Conservation (phyloP, 768 basidiomycete species). For the Lactifluus hygrophoroides region DNA sequence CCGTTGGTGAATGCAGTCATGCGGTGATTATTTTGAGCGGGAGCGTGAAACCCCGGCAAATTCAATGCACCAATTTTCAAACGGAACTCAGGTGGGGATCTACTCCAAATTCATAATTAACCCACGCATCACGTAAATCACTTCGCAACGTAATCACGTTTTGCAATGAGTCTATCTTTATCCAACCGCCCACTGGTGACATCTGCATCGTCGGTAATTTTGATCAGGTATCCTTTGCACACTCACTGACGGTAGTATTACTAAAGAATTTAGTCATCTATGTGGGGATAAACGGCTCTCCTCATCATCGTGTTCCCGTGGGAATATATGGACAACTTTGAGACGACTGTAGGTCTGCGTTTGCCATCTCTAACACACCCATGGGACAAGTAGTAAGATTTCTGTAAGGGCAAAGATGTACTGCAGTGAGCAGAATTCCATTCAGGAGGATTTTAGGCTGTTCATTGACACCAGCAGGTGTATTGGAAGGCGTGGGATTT, state of each 20-base stretch:
- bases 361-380: neutral
- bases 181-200: neutral
- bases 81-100: neutral
- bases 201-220: neutral
- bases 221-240: neutral
- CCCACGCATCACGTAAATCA: neutral
- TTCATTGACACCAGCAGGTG: neutral
- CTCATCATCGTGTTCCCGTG: neutral
- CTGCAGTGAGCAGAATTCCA: neutral
- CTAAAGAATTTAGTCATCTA: neutral
- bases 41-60: too few species aligned
- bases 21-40: too few species aligned
- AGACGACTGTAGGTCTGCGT: neutral
- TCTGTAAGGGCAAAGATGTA: neutral
- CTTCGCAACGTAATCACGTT: neutral
- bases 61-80: too few species aligned
- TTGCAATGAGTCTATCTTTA: neutral
- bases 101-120: conserved; percentile 2
- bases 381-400: neutral
- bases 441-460: neutral
- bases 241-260: neutral
- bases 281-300: neutral
- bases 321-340: conserved; percentile 1
- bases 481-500: neutral
- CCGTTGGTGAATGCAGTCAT: conserved; percentile 5